A percentile compares a stretch with the other conserved stretches of the same genome.
phyloP scores from a whole-genome alignment of 768 basidiomycete species.

The Tylopilus sp. region DNA sequence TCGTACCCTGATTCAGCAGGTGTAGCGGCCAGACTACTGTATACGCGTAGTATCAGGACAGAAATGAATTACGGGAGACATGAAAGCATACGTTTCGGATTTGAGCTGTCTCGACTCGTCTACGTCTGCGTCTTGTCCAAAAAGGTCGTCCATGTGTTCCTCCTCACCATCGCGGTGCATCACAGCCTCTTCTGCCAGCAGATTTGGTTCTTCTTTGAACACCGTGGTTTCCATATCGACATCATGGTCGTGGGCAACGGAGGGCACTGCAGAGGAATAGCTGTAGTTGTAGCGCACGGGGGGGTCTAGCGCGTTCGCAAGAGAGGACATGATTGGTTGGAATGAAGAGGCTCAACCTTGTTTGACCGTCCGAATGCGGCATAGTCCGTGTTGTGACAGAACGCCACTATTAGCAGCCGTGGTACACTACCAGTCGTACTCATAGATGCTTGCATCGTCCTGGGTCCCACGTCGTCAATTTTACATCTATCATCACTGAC shows the following conservation, averaged over 20 bases:
- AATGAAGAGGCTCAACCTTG: neutral
- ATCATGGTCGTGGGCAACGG: conserved; percentile 29
- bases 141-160: conserved; percentile 74
- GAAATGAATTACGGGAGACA: conserved; percentile 7
- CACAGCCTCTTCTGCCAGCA: conserved; percentile 16
- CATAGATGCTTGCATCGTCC: neutral
- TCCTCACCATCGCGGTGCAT: conserved; percentile 28
- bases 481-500: neutral
- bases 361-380: too few species aligned
- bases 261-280: conserved; percentile 11
- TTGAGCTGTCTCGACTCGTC: conserved; percentile 39
- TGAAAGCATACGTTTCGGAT: conserved; percentile 42
- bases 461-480: neutral
- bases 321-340: conserved; percentile 48
- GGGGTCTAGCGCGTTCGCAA: conserved; percentile 54
- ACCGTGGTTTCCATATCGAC: conserved; percentile 39
- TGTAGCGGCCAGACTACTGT: conserved; percentile 37
- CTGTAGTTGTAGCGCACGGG: conserved; percentile 22
- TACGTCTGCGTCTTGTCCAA: conserved; percentile 64
- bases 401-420: neutral
- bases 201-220: conserved; percentile 16
- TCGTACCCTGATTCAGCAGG: conserved; percentile 44
- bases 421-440: neutral
- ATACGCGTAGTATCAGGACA: conserved; percentile 16
- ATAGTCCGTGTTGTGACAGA: neutral